These are phyloP conservation scores for Geotrichum klebahnii DNA, from an alignment of 1,139 yeast species.

Conservation along the genomic window DNA sequence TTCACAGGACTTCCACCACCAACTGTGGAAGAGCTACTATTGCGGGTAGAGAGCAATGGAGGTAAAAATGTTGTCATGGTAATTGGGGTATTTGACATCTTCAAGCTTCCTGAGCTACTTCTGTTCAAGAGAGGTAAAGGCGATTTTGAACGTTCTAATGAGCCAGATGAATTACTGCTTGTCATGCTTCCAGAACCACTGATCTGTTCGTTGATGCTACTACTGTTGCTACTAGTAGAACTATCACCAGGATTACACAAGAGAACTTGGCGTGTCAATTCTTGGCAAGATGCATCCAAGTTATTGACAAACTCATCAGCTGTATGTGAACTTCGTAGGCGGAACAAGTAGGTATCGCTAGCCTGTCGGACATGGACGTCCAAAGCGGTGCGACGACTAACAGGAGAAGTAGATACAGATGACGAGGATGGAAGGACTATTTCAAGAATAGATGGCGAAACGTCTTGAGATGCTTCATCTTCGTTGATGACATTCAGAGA, in stretches of 20 bases:
- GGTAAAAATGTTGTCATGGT: constrained; percentile 14
- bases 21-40: not conserved
- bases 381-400: constrained; percentile 30
- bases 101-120: no score
- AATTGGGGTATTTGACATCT: not conserved
- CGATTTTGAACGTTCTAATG: not conserved
- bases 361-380: constrained; percentile 34
- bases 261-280: not conserved
- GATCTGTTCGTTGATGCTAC: not conserved
- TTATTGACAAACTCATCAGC: constrained; percentile 28
- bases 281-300: constrained; percentile 1
- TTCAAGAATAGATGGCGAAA: constrained; percentile 9
- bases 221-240: not conserved
- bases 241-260: not conserved
- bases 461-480: not conserved
- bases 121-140: no score
- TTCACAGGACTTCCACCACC: not conserved
- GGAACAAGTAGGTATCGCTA: constrained; percentile 32
- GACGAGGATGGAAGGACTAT: constrained; percentile 17
- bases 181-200: constrained; percentile 29
- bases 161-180: constrained; percentile 26
- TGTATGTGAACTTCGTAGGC: constrained; percentile 24
- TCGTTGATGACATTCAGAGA: constrained; percentile 5
- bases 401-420: constrained; percentile 12
- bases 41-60: constrained; percentile 10